Base-by-base conservation (phyloP, 78 protist genomes). In the Chrysochromulina tobinii region DNA sequence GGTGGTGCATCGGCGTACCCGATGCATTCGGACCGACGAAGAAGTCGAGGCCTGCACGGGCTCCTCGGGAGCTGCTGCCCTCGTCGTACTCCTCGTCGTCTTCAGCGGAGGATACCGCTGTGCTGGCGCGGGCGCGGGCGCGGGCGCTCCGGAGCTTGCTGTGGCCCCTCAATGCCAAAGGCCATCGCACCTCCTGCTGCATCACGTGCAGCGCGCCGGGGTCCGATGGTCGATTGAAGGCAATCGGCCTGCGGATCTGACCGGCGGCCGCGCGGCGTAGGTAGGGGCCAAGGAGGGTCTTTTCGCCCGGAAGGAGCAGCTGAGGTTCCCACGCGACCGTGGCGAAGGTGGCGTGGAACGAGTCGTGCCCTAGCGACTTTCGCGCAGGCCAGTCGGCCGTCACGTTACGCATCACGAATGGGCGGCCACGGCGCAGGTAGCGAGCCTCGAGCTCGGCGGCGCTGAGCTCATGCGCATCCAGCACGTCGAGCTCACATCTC, bases 171-270 rank as follows among this genome's bases (percentile, higher is more conserved):
- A 27, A 1, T 14, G 57, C 58, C 12, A 3, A 3, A 18, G 83
- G 83, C 83, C 58, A 50, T 4, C 57, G 12, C 12, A 6, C 57
- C 25, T 59, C 64, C 64, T 59, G 64, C 64, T 15, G 59, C 83
- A n/a, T 3, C 51, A 57, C 51, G 83, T 5, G 51, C 83, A 50
- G 15, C 27, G 57, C 83, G 23, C 3, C 83, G 17, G 57, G 23
- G 83, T 75, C 83, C 27, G 7, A 11, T 3, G 83, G 83, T 21
- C 83, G 83, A 57, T 75, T 75, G 83, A 75, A 75, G 83, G n/a
- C n/a, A 57, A 75, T 54, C 23, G 83, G 83, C 4, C 83, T 54
- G 15, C 51, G 27, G 50, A 5, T 11, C 20, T 50, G 2, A 7
- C 58, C 57, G 25, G 83, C 83, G 23, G 57, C 83, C 51, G 38